A percentile compares a stretch with the other conserved stretches of the same genome.
Conservation (phyloP, 495 filamentous ascomycete species). For the Geopyxis carbonaria region DNA sequence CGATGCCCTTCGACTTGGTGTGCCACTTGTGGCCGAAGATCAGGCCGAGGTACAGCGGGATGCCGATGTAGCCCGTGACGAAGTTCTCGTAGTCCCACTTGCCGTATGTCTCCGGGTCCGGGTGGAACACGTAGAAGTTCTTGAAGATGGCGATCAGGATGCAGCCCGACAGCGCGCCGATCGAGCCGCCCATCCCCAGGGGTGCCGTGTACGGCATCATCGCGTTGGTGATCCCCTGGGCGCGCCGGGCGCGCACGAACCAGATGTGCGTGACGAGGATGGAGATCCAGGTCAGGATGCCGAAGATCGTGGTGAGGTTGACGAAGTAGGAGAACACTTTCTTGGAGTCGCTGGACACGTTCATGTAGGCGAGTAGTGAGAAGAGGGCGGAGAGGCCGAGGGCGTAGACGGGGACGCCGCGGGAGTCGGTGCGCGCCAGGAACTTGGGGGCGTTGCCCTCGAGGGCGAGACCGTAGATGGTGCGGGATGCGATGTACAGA, state of each 20-base stretch:
- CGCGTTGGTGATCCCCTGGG: constrained; percentile 48
- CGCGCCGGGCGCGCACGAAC: constrained; percentile 57
- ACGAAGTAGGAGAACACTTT: constrained; percentile 72
- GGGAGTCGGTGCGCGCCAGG: constrained; percentile 49
- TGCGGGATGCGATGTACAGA: constrained; percentile 69
- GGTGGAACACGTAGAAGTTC: constrained; percentile 57
- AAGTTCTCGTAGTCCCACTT: constrained; percentile 56
- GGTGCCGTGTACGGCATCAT: constrained; percentile 57
- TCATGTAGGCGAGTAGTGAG: constrained; percentile 59
- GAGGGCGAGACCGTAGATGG: constrained; percentile 59
- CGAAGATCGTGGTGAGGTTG: constrained; percentile 66
- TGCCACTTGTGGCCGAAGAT: constrained; percentile 53
- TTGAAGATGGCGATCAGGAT: constrained; percentile 57
- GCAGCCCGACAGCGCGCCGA: constrained; percentile 49
- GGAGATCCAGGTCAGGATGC: constrained; percentile 68
- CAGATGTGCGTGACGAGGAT: constrained; percentile 67
- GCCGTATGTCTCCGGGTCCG: constrained; percentile 32
- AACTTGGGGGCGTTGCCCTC: constrained; percentile 60
- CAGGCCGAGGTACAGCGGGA: constrained; percentile 57
- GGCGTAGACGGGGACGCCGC: constrained; percentile 59
- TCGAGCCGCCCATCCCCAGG: constrained; percentile 50
- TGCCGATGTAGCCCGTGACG: constrained; percentile 67
- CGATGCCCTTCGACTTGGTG: constrained; percentile 35
- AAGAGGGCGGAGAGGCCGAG: constrained; percentile 45
- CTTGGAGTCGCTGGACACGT: constrained; percentile 48